Percentiles rank a stretch among this genome's conserved stretches.
Evolutionary conservation across 176 grass and related monocot species (phyloP).

Genomic region (Raddia guianensis): DNA sequence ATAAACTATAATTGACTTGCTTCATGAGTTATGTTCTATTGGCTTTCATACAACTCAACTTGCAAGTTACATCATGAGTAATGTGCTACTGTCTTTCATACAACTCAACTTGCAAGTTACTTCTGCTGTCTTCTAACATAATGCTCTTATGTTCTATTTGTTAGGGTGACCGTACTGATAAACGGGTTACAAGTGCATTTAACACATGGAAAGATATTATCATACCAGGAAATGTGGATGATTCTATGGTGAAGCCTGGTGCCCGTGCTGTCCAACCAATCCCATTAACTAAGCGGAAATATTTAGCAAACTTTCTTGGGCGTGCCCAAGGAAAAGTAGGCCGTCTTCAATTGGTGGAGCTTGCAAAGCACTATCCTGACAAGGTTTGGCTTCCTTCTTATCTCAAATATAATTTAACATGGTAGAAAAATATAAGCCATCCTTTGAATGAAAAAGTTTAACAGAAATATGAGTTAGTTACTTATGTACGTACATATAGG

Average conservation of each 20-base stretch:
- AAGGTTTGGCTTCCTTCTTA: conserved; percentile 63
- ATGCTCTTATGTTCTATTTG: conserved; percentile 35
- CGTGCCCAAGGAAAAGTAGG: conserved; percentile 81
- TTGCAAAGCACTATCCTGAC: conserved; percentile 91
- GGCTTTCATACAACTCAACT: conserved; percentile 8
- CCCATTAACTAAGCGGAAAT: conserved; percentile 74
- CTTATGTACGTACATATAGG: not conserved
- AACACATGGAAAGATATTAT: conserved; percentile 98
- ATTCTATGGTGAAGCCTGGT: conserved; percentile 76
- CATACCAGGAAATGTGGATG: conserved; percentile 94
- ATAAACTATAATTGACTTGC: conserved; percentile 8
- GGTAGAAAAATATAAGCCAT: not conserved
- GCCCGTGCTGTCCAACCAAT: conserved; percentile 63
- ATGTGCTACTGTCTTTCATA: conserved; percentile 7
- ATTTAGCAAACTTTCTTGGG: conserved; percentile 90
- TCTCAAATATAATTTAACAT: conserved; percentile 13
- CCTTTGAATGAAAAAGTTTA: not conserved
- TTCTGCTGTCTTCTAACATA: not conserved
- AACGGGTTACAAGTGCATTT: conserved; percentile 85
- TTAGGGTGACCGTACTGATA: conserved; percentile 93
- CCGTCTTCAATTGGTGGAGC: conserved; percentile 76
- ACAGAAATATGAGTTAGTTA: not conserved
- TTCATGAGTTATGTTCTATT: not conserved
- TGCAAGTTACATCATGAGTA: conserved; percentile 4
- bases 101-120: conserved; percentile 4